Evolutionary conservation across 495 filamentous ascomycete genomes (phyloP), one percentile per base, ranked within the genome.

Genomic region (Penicillium soppii): DNA sequence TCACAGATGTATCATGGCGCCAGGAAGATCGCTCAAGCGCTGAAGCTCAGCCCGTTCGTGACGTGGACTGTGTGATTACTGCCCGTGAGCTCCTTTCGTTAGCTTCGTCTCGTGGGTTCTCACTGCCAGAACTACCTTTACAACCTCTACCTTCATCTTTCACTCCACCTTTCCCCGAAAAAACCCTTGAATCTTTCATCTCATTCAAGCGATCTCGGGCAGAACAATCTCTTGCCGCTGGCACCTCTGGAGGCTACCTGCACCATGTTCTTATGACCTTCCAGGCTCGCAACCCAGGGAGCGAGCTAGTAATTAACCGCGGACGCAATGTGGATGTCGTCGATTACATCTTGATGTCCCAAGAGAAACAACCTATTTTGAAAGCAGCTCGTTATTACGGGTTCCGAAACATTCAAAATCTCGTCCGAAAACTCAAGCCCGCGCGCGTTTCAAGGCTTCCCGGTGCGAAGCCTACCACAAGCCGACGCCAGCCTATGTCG

Each of bases 21-120:
- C 27, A 27, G 15, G 44, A 44, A 7, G 39, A 32, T 44, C 17
- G 41, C 8, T 30, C 36, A 10, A 67, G 65, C 22, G 66, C 68
- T 25, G 61, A 66, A 40, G 2, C 51, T 13, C 69, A 74, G 16
- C 82, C 86, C 6, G 76, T 92, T 15, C 77, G 94, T 17, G 94
- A 98, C 60, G 91, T 96, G 27, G 94, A 98, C 67, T 97, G 92
- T 70, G 94, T 98, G 13, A 97, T 98, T 62, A 98, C 94, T 16
- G 87, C 87, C 44, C 89, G 92, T 50, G 94, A 98, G 66, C 78
- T 98, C 7, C 75, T 98, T 35, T 91, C 91, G 71, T 73, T 98
- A 16, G 90, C 92, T 25, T 84, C 88, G 29, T 85, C 87, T 16
- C 80, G 91, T 49, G 81, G 81, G 7, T 81, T 96, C 19, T 78